These are phyloP conservation scores for Russula dissimulans DNA, from an alignment of 768 basidiomycete genomes.

Conservation along the genomic window DNA sequence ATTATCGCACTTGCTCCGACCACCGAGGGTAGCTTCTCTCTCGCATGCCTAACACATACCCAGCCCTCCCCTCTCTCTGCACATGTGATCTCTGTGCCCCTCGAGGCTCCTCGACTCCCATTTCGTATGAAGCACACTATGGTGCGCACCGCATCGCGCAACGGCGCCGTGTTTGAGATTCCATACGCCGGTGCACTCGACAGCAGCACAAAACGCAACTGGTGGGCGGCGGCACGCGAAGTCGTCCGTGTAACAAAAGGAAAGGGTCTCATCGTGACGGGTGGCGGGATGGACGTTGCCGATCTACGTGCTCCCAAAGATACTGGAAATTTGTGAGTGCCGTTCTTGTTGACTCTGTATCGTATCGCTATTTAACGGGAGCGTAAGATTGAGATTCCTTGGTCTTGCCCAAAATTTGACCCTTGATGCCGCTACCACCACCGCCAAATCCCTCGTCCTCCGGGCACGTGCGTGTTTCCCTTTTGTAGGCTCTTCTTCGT, in stretches of 20 bases:
- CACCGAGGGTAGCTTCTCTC: slow-evolving; percentile 60
- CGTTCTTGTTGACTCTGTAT: no score
- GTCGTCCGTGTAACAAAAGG: slow-evolving; percentile 74
- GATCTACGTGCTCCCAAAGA: slow-evolving; percentile 68
- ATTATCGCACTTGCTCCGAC: slow-evolving; percentile 69
- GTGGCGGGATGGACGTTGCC: slow-evolving; percentile 50
- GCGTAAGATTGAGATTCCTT: slow-evolving; percentile 50
- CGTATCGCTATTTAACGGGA: neutral
- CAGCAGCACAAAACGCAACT: slow-evolving; percentile 56
- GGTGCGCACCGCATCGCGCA: slow-evolving; percentile 69
- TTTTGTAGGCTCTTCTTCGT: neutral
- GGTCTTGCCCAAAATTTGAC: slow-evolving; percentile 62
- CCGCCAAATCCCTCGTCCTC: slow-evolving; percentile 57
- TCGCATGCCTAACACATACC: slow-evolving; percentile 73
- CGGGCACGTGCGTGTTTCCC: slow-evolving; percentile 55
- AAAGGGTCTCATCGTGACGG: slow-evolving; percentile 62
- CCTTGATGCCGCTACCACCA: slow-evolving; percentile 49
- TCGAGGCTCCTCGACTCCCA: slow-evolving; percentile 67
- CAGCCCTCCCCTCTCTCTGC: slow-evolving; percentile 67
- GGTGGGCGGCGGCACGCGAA: slow-evolving; percentile 78
- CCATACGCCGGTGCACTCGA: slow-evolving; percentile 67
- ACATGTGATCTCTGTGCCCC: slow-evolving; percentile 72
- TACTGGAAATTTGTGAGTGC: slow-evolving; percentile 57
- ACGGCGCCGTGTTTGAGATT: slow-evolving; percentile 79
- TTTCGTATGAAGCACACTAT: slow-evolving; percentile 80